These are phyloP conservation scores for Quercus engelmannii DNA, from an alignment of 306 rosid species.

Conservation along the genomic window DNA sequence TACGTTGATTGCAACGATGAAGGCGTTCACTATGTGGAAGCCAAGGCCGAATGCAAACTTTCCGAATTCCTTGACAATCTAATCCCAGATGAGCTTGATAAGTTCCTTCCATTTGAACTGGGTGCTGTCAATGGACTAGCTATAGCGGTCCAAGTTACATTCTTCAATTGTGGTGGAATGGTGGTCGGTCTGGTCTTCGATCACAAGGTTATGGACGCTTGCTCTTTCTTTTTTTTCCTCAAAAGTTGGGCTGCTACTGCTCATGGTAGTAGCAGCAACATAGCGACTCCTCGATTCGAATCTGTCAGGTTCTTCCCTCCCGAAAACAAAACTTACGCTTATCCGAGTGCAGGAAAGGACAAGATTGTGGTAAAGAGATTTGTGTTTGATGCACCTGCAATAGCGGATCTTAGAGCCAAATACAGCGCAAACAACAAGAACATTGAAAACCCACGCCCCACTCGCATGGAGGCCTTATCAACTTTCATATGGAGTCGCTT, in stretches of 20 bases:
- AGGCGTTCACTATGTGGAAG: conserved; percentile 22
- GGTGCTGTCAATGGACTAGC: not conserved
- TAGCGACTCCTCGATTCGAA: not conserved
- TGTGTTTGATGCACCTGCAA: conserved; percentile 10
- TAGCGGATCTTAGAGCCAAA: conserved; percentile 13
- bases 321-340: not conserved
- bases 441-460: conserved; percentile 10
- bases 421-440: not conserved
- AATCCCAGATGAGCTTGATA: not conserved
- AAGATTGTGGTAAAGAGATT: conserved; percentile 25
- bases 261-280: not conserved
- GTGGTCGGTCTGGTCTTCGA: conserved; percentile 7
- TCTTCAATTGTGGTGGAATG: conserved; percentile 15
- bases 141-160: not conserved
- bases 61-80: not conserved
- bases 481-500: conserved; percentile 39
- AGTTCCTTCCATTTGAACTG: not conserved
- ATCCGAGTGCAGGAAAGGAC: not conserved
- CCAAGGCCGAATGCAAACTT: not conserved
- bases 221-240: not conserved
- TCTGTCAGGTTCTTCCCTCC: conserved; percentile 35
- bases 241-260: conserved; percentile 20
- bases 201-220: conserved; percentile 19
- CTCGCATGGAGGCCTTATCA: conserved; percentile 43
- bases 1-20: conserved; percentile 21